phyloP scores from a whole-genome alignment of 495 filamentous ascomycete genomes.

The Hyaloscypha variabilis region DNA sequence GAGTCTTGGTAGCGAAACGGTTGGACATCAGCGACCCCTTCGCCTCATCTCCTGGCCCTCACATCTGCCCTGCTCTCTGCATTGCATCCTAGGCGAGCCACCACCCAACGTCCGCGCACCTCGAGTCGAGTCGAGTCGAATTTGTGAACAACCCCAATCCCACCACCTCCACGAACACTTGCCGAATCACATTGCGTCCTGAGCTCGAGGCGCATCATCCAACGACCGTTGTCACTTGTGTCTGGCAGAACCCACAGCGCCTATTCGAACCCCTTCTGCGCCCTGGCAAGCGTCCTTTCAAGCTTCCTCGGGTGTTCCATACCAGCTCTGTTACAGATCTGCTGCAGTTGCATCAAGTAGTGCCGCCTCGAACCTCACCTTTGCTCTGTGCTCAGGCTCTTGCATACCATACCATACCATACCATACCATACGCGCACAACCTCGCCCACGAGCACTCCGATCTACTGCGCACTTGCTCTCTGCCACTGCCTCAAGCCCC shows the following conservation, averaged over 20 bases:
- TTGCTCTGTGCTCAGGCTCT: slow-evolving; percentile 23
- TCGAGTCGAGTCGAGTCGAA: no score
- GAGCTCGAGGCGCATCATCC: not conserved
- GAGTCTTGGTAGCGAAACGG: not conserved
- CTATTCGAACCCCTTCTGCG: slow-evolving; percentile 8
- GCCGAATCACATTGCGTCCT: not conserved
- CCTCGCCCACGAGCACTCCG: slow-evolving; percentile 9
- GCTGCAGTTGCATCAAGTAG: no score
- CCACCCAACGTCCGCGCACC: not conserved
- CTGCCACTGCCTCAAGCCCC: slow-evolving; percentile 26
- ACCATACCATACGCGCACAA: slow-evolving; percentile 11
- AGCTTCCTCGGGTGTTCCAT: slow-evolving; percentile 41
- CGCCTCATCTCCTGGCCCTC: not conserved
- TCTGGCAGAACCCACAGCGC: slow-evolving; percentile 14
- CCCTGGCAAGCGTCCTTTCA: slow-evolving; percentile 14
- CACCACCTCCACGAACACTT: not conserved
- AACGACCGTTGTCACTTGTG: not conserved
- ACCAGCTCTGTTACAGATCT: slow-evolving; percentile 45
- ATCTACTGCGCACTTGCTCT: not conserved
- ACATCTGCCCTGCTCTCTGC: not conserved
- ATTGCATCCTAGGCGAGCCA: not conserved
- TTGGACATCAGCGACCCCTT: not conserved
- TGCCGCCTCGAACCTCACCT: slow-evolving; percentile 34
- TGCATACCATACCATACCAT: no score
- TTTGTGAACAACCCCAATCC: no score